Conservation (phyloP, 2,329 filamentous ascomycete species). For the Cytospora mali region DNA sequence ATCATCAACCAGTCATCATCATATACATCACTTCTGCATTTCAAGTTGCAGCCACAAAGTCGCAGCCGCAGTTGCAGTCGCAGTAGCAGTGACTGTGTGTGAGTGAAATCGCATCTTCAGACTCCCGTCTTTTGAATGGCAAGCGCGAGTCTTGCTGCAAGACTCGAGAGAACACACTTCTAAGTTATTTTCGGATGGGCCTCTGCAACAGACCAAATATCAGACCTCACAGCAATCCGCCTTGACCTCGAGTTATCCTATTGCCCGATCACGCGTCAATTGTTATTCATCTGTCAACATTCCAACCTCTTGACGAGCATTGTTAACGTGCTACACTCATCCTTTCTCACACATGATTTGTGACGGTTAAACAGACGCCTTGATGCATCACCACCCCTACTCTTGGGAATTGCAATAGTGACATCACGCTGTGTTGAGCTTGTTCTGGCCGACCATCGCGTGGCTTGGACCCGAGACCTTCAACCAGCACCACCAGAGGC, state of each 20-base stretch:
- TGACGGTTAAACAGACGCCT: slow-evolving; percentile 1
- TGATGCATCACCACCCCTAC: slow-evolving; percentile 2
- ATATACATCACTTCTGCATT: neutral
- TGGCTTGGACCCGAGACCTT: neutral
- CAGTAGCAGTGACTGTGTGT: too few species aligned
- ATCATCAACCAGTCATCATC: neutral
- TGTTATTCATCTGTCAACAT: neutral
- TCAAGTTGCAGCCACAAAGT: neutral
- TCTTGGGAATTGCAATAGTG: neutral
- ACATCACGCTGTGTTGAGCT: slow-evolving; percentile 1
- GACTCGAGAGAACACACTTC: neutral
- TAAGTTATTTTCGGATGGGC: neutral
- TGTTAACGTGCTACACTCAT: neutral
- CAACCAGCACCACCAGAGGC: neutral
- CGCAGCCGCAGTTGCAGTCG: too few species aligned
- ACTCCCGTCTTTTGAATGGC: neutral
- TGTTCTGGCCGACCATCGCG: neutral
- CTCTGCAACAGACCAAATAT: neutral
- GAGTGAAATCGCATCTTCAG: too few species aligned
- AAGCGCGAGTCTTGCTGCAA: neutral
- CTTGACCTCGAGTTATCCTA: neutral
- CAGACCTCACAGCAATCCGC: neutral
- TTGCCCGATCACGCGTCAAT: slow-evolving; percentile 7
- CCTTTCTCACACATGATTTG: neutral
- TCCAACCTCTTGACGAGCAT: neutral